Percentiles rank a stretch among this genome's conserved stretches.
Conservation (phyloP, 768 basidiomycete genomes). For the Lactarius akahatsu region DNA sequence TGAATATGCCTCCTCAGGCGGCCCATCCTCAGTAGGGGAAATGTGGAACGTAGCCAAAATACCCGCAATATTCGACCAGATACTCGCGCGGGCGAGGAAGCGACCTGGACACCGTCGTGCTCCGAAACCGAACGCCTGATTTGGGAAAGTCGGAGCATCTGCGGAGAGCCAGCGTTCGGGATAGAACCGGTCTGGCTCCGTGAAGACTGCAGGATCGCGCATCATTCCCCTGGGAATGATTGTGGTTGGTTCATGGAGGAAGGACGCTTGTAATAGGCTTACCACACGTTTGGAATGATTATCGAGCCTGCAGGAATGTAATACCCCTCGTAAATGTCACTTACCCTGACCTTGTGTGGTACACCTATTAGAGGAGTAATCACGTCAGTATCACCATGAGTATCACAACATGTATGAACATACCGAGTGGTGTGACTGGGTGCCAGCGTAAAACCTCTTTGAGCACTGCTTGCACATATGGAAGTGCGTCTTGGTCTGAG, state of each 20-base stretch:
- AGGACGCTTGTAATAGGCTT: background rate
- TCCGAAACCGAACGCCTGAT: background rate
- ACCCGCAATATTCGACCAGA: background rate
- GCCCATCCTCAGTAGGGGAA: background rate
- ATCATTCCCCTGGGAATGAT: background rate
- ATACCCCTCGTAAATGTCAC: background rate
- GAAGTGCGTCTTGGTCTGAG: background rate
- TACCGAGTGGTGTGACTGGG: background rate
- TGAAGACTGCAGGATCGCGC: background rate
- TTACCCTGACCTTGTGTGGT: background rate
- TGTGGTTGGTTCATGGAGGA: background rate
- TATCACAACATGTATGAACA: background rate
- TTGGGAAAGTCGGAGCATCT: background rate
- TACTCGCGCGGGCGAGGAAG: background rate
- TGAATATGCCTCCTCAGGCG: background rate
- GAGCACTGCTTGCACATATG: background rate
- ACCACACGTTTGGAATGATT: background rate
- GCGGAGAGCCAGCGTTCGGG: background rate
- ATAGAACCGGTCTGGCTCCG: background rate
- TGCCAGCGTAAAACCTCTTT: constrained; percentile 3
- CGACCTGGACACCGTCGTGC: background rate
- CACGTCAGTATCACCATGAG: background rate
- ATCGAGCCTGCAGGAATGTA: background rate
- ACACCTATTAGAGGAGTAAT: background rate
- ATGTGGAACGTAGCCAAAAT: background rate